Base-by-base conservation (phyloP, 345 rosid genomes). In the Syzygium aromaticum region DNA sequence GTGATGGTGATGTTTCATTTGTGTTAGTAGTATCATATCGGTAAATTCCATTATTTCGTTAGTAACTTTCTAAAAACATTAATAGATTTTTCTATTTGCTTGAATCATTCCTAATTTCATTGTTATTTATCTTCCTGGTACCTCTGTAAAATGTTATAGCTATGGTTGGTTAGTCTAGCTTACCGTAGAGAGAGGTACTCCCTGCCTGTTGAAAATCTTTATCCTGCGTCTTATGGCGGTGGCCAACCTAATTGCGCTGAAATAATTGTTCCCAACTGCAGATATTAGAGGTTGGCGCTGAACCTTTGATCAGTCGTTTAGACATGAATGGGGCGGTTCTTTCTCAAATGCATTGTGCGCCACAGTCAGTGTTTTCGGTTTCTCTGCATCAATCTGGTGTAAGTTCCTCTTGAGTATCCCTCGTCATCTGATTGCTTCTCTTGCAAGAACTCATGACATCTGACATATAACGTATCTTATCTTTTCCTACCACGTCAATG, bases 221-320 rank as follows among this genome's bases (percentile, higher is more conserved):
- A 43, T 53, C 3, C 56, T 11, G 11, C 1, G 7, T 38, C 54
- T 51, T 7, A 59, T 67, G 30, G 22, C 52, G 19, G n/a, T 51
- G 11, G 85, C 80, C 80, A 38, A 14, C 80, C 27, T 40, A 73
- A 5, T 38, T 38, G 49, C 80, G 5, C 86, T 33, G 85, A 67
- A 85, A 59, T 85, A 27, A n/a, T 64, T 87, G 11, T 88, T 54
- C 89, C 51, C 67, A 40, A 77, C 87, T 86, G 88, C 95, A 98
- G 99, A 95, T 98, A 84, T 91, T 98, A 91, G 93, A 95, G 64
- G 99, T 95, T 59, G 99, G 98, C 88, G 92, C 99, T 63, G 97
- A 95, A 88, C 95, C 99, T 90, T 73, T 95, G 86, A 91, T 95
- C 63, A 91, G 91, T 82, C 97, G 96, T 63, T 95, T 90, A 30